Conservation (phyloP, 352 stramenopile species). For the Pilasporangium apinafurcum region DNA sequence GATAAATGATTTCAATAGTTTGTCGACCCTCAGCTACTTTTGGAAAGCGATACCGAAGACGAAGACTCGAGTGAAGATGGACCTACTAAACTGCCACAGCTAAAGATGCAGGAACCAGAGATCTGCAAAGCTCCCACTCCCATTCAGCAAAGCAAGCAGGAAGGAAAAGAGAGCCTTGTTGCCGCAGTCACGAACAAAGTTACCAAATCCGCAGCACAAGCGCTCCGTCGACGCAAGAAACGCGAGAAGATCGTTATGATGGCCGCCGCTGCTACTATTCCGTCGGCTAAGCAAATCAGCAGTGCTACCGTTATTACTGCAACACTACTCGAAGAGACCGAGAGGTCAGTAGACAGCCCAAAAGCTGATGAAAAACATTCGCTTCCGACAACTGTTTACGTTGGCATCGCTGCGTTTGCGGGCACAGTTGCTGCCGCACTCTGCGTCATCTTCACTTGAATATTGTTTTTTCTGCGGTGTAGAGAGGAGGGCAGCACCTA, state of each 20-base stretch:
- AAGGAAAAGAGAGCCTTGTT: neutral
- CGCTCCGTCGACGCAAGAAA: constrained; percentile 29
- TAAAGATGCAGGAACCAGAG: neutral
- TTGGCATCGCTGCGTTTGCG: constrained; percentile 49
- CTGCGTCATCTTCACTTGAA: constrained; percentile 55
- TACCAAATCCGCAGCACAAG: constrained; percentile 5
- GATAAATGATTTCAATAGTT: constrained; percentile 8
- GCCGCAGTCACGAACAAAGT: neutral
- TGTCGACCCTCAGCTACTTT: constrained; percentile 16
- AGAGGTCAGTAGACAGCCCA: neutral
- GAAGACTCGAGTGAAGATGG: constrained; percentile 35
- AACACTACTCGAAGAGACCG: constrained; percentile 6
- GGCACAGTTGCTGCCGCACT: constrained; percentile 51
- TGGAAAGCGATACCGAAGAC: constrained; percentile 55
- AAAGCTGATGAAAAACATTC: constrained; percentile 19
- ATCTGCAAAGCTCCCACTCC: constrained; percentile 4
- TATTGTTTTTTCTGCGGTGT: neutral
- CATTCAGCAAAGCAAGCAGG: constrained; percentile 5
- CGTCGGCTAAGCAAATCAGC: constrained; percentile 2
- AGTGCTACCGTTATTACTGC: no score
- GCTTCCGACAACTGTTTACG: constrained; percentile 28
- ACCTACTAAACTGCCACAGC: neutral
- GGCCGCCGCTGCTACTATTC: no score
- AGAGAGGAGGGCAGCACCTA: no score
- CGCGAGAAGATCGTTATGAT: constrained; percentile 12